Evolutionary conservation across 192 early-diverging fungal species (phyloP).

Genomic region (Umbelopsis sp.): DNA sequence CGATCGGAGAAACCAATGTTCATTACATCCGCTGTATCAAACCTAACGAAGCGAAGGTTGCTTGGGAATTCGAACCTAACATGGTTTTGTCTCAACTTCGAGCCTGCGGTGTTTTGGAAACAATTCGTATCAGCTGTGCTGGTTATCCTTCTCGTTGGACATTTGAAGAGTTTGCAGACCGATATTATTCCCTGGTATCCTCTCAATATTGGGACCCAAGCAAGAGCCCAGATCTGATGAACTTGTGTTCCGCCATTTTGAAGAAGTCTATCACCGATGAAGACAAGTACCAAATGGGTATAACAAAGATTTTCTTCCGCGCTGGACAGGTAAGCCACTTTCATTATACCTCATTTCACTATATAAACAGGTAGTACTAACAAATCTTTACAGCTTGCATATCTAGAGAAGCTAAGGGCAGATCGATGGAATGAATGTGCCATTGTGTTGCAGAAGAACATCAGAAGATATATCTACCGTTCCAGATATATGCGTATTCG

Average conservation of each 20-base stretch:
- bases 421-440: conserved; percentile 85
- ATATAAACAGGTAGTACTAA: background rate
- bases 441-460: conserved; percentile 87
- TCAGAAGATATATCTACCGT: conserved; percentile 69
- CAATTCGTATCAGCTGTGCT: conserved; percentile 98
- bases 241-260: conserved; percentile 63
- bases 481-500: conserved; percentile 56
- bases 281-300: conserved; percentile 92
- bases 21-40: conserved; percentile 99
- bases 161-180: conserved; percentile 92
- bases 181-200: conserved; percentile 64
- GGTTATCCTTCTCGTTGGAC: conserved; percentile 94
- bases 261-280: conserved; percentile 69
- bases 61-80: conserved; percentile 91
- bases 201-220: conserved; percentile 50
- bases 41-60: conserved; percentile 91
- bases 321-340: conserved; percentile 70
- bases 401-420: conserved; percentile 84
- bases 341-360: background rate
- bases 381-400: conserved; percentile 54
- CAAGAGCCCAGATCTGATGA: conserved; percentile 47
- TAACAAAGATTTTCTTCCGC: conserved; percentile 98
- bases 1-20: conserved; percentile 88
- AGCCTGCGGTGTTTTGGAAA: conserved; percentile 99
- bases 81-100: conserved; percentile 94